Evolutionary conservation across 441 rosid genomes (phyloP).

Genomic region (Metrosideros polymorpha): DNA sequence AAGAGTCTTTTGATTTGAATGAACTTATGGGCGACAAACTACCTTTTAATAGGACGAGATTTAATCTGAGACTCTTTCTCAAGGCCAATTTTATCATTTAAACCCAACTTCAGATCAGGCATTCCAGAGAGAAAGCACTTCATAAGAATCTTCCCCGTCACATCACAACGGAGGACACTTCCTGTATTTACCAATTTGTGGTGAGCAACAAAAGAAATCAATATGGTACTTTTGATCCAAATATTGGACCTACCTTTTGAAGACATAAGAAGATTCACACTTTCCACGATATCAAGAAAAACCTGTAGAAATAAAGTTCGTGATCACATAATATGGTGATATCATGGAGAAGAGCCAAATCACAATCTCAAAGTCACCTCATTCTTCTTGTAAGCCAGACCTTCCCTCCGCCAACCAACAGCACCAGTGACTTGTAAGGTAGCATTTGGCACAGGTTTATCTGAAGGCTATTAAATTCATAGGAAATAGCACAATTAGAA

Average conservation of each 20-base stretch:
- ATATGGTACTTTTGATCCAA: not conserved
- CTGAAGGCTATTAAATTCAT: constrained; percentile 48
- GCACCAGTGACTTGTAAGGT: constrained; percentile 99
- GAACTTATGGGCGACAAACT: not conserved
- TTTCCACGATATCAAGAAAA: constrained; percentile 94
- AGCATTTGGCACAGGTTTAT: constrained; percentile 95
- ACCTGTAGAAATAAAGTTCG: constrained; percentile 39
- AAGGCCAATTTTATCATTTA: constrained; percentile 98
- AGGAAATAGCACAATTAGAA: not conserved
- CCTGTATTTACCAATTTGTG: constrained; percentile 35
- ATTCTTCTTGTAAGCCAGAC: constrained; percentile 88
- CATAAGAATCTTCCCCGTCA: constrained; percentile 94
- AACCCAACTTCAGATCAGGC: constrained; percentile 99
- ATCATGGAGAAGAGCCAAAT: not conserved
- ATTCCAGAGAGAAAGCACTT: constrained; percentile 99
- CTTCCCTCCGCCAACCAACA: constrained; percentile 99
- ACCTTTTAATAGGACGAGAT: constrained; percentile 96
- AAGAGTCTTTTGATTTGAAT: not conserved
- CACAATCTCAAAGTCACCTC: constrained; percentile 42
- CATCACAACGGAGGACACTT: constrained; percentile 92
- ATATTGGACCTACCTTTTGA: constrained; percentile 56
- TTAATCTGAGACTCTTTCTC: constrained; percentile 98
- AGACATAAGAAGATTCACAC: constrained; percentile 97
- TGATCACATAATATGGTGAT: constrained; percentile 5
- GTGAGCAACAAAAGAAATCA: not conserved